phyloP scores from a whole-genome alignment of 306 rosid genomes.

The Casuarina equisetifolia region DNA sequence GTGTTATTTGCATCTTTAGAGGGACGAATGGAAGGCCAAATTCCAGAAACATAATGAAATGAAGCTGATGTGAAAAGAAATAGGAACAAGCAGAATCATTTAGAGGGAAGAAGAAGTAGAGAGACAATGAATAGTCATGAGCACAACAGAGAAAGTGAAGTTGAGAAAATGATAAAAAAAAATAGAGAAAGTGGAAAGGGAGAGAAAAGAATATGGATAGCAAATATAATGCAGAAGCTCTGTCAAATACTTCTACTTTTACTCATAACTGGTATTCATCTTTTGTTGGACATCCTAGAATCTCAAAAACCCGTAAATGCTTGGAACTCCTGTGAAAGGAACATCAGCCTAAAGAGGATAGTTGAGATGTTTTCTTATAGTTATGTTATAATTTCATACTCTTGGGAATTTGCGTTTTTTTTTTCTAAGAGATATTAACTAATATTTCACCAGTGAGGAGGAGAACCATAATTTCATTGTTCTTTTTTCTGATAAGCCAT shows the following conservation, averaged over 20 bases:
- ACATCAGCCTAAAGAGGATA: not conserved
- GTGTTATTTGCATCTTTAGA: not conserved
- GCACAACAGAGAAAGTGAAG: not conserved
- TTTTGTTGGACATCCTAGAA: not conserved
- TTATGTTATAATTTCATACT: no score
- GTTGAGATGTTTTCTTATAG: not conserved
- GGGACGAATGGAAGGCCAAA: not conserved
- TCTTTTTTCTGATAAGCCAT: no score
- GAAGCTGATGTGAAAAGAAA: not conserved
- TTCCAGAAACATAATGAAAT: not conserved
- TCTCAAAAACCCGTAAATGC: not conserved
- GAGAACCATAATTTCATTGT: no score
- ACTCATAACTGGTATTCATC: not conserved
- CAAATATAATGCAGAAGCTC: not conserved
- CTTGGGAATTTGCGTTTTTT: no score
- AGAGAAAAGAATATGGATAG: not conserved
- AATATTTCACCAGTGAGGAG: no score
- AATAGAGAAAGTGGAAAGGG: not conserved
- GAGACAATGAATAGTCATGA: not conserved
- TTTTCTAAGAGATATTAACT: no score
- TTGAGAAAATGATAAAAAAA: not conserved
- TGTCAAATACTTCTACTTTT: not conserved
- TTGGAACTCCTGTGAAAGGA: not conserved
- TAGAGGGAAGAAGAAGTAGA: not conserved
- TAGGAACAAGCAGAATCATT: not conserved